Percentiles rank a stretch among this genome's conserved stretches.
Conservation (phyloP, 768 basidiomycete species). For the Imleria badia region DNA sequence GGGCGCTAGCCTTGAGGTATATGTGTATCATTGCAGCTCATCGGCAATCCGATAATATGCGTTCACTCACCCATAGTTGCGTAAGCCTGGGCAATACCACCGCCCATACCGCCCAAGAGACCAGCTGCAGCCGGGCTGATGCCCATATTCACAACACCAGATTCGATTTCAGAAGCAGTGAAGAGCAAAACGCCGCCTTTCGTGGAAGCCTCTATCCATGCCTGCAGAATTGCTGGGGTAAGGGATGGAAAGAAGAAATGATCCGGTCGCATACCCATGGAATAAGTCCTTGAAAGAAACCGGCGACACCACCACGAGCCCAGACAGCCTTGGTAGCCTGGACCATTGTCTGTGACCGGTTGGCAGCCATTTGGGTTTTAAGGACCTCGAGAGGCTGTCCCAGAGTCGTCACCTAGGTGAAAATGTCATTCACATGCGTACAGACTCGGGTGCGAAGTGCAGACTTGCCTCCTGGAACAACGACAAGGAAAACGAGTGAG, state of each 20-base stretch:
- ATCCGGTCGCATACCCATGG: constrained; percentile 75
- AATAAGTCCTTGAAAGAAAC: constrained; percentile 98
- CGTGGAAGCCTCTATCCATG: constrained; percentile 99
- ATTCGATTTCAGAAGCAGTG: constrained; percentile 93
- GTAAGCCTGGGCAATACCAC: constrained; percentile 96
- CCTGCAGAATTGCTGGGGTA: constrained; percentile 45
- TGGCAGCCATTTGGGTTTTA: constrained; percentile 99
- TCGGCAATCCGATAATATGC: not conserved
- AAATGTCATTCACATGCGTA: not conserved
- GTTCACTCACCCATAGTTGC: constrained; percentile 93
- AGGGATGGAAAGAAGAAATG: not conserved
- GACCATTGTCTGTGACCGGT: constrained; percentile 87
- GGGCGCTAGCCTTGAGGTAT: constrained; percentile 18
- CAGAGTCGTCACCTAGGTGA: constrained; percentile 84
- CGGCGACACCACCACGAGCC: constrained; percentile 84
- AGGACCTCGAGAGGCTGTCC: constrained; percentile 98
- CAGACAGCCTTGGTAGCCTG: constrained; percentile 85
- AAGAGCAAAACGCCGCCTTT: constrained; percentile 97
- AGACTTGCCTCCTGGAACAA: constrained; percentile 66
- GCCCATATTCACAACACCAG: constrained; percentile 58
- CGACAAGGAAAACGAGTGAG: constrained; percentile 11
- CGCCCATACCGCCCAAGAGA: constrained; percentile 94
- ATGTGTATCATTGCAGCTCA: constrained; percentile 18
- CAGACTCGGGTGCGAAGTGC: not conserved
- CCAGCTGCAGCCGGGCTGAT: constrained; percentile 81